Percentiles rank a stretch among this genome's conserved stretches.
Evolutionary conservation across 139 green algal species (phyloP).

Genomic region (Pseudopediastrum boryanum): DNA sequence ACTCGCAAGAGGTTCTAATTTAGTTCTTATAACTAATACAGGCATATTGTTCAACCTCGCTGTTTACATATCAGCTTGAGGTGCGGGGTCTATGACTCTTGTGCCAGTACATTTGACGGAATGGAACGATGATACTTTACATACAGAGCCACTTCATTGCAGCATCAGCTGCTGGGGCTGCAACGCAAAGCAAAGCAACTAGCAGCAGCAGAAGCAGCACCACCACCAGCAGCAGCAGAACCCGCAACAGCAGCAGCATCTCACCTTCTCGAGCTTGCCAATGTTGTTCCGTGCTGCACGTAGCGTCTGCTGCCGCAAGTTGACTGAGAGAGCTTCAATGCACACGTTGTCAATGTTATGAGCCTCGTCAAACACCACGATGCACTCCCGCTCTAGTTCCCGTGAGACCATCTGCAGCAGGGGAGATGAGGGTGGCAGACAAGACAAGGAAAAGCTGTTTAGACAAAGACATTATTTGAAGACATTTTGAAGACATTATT

Average conservation of each 20-base stretch:
- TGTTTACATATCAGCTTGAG: too few relatives aligned
- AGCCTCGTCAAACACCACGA: conserved; percentile 99
- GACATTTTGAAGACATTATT: too few relatives aligned
- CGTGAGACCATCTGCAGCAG: conserved; percentile 85
- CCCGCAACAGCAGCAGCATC: conserved; percentile 55
- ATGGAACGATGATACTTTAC: too few relatives aligned
- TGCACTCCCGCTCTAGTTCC: conserved; percentile 96
- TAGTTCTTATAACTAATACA: too few relatives aligned
- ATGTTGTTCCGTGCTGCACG: conserved; percentile 88
- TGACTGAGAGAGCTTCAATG: conserved; percentile 95
- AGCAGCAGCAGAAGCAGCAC: background rate
- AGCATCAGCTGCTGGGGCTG: background rate
- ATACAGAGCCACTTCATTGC: background rate
- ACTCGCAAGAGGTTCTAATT: too few relatives aligned
- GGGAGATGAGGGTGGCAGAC: too few relatives aligned
- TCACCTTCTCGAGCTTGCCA: conserved; percentile 62
- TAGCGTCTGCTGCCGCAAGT: conserved; percentile 87
- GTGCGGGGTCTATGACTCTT: too few relatives aligned
- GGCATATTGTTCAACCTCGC: too few relatives aligned
- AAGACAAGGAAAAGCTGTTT: too few relatives aligned
- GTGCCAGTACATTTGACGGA: too few relatives aligned
- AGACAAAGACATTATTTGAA: too few relatives aligned
- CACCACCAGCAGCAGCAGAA: background rate
- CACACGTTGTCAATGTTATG: conserved; percentile 99
- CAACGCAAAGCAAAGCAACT: background rate